Base-by-base conservation (phyloP, 83 land plant species). In the Picea mariana region DNA sequence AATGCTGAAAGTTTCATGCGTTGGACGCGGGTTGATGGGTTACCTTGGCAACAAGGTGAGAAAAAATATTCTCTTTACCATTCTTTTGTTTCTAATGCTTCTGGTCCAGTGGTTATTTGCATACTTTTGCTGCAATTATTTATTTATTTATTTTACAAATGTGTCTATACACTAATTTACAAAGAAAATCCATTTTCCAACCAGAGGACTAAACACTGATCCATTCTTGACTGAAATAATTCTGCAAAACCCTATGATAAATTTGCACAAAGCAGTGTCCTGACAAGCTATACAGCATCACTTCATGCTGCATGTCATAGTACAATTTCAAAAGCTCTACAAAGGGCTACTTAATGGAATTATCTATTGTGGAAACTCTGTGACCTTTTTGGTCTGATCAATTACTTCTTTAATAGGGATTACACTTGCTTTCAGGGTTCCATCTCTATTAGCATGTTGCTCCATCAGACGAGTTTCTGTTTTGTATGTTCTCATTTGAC, bases 371-470 rank as follows among this genome's bases (percentile, higher is more conserved):
- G 16, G 27, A 77, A 77, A 59, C 8, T 16, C 55, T 59, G 31
- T 77, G 26, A 52, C 44, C 8, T 44, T 17, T 24, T 4, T 24
- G 2, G 9, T 60, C n/a, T 58, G 6, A 26, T 26, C 55, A 27
- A 17, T 15, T 17, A 26, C 80, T 55, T 60, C 34, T 24, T 77
- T 2, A 6, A 18, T 23, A 7, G 27, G 15, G 23, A 26, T 78
- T 78, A 1, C 27, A 26, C 27, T 20, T 79, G 24, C 21, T 38
- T 42, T 75, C 86, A 94, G 99, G 99, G 99, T 13, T 94, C 99
- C 9, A 83, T 96, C 55, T 94, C 99, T 2, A 89, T 94, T 9
- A 96, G 98, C 84, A 90, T 96, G 95, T 87, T 81, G 49, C 77
- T 94, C 63, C 80, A 89, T 47, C 82, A 87, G 26, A 89, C 94